Conservation (phyloP, 805 yeast genomes). For the Metschnikowia baotianmanensis region DNA sequence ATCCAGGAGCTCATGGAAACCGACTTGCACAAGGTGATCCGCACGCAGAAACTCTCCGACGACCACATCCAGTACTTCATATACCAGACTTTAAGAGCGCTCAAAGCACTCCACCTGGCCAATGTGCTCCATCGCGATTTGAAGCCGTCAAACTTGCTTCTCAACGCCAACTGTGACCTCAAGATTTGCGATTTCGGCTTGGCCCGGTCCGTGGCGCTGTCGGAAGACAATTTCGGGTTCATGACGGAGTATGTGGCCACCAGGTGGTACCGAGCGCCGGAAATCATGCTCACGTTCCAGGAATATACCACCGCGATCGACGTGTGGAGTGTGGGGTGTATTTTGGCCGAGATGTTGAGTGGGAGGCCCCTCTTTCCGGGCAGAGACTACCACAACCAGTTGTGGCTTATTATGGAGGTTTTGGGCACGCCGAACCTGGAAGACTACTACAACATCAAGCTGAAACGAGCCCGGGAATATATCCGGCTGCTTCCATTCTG, state of each 20-base stretch:
- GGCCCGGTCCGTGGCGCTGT: conserved; percentile 65
- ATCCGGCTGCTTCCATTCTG: conserved; percentile 71
- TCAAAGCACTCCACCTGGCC: conserved; percentile 90
- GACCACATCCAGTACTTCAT: conserved; percentile 93
- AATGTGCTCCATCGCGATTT: conserved; percentile 91
- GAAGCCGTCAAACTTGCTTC: conserved; percentile 82
- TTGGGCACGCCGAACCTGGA: conserved; percentile 86
- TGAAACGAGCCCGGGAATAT: conserved; percentile 85
- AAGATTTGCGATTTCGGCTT: conserved; percentile 94
- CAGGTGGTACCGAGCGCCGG: conserved; percentile 97
- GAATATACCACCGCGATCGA: conserved; percentile 94
- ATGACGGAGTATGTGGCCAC: conserved; percentile 99
- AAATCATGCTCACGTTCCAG: conserved; percentile 91
- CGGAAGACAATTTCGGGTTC: conserved; percentile 67
- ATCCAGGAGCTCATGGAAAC: conserved; percentile 89
- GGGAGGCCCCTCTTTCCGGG: conserved; percentile 93
- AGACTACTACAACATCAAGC: conserved; percentile 70
- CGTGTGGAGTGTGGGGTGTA: conserved; percentile 96
- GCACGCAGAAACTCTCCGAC: conserved; percentile 80
- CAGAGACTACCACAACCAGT: conserved; percentile 87
- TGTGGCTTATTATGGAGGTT: conserved; percentile 78
- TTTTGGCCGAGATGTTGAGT: conserved; percentile 82
- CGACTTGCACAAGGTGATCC: conserved; percentile 76
- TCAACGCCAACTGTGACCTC: conserved; percentile 90
- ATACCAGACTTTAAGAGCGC: conserved; percentile 86